Evolutionary conservation across 768 basidiomycete genomes (phyloP).

Genomic region (Candolleomyces aberdarensis): DNA sequence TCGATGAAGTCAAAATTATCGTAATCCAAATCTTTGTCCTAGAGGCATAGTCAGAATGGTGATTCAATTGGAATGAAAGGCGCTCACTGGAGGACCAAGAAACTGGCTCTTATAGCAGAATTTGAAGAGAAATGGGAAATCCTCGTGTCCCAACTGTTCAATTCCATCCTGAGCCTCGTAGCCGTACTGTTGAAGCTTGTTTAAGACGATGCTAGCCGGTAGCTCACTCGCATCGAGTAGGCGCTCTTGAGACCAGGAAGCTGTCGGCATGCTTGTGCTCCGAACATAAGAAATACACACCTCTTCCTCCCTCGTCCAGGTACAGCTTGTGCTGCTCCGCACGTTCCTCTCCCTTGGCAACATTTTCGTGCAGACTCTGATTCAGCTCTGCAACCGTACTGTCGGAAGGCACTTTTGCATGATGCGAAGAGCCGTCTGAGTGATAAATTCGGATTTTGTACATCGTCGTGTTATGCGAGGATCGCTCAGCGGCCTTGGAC

Average conservation of each 20-base stretch:
- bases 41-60: conserved; percentile 4
- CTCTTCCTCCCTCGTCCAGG: conserved; percentile 72
- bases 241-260: conserved; percentile 54
- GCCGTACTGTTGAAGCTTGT: conserved; percentile 85
- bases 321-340: conserved; percentile 65
- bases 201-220: conserved; percentile 80
- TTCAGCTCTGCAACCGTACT: conserved; percentile 71
- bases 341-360: conserved; percentile 45
- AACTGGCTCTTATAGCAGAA: conserved; percentile 86
- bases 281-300: conserved; percentile 33
- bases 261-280: too few species aligned
- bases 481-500: not conserved
- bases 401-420: conserved; percentile 57
- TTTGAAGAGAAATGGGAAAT: conserved; percentile 80
- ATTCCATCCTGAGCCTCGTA: conserved; percentile 79
- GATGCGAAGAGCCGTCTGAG: conserved; percentile 67
- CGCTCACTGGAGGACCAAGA: conserved; percentile 58
- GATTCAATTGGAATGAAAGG: not conserved
- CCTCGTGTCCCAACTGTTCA: conserved; percentile 73
- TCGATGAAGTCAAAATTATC: conserved; percentile 78
- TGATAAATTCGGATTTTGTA: conserved; percentile 78
- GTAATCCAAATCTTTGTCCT: conserved; percentile 75
- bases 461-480: not conserved
- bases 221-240: conserved; percentile 76
- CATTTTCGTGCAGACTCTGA: conserved; percentile 55